Percentiles rank a stretch among this genome's conserved stretches.
These are phyloP conservation scores for Arthrocladium fulminans DNA, from an alignment of 2,329 filamentous ascomycete species.

Conservation along the genomic window DNA sequence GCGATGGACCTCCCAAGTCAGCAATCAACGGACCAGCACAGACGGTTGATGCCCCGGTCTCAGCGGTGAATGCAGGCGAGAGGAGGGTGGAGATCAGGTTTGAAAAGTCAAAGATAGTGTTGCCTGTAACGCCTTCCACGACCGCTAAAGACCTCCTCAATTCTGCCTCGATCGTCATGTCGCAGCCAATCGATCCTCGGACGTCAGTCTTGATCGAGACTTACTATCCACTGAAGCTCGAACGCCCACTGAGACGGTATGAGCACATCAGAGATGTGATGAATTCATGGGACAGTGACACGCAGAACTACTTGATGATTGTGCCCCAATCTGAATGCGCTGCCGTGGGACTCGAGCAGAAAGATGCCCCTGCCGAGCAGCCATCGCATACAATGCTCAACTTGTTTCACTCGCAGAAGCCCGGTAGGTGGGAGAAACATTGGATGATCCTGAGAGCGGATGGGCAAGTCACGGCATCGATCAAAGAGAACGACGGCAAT, in stretches of 20 bases:
- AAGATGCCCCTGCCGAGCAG: conserved; percentile 53
- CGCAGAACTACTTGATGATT: conserved; percentile 65
- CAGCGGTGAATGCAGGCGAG: conserved; percentile 71
- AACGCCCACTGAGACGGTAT: conserved; percentile 74
- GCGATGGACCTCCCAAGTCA: conserved; percentile 4
- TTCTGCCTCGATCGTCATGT: conserved; percentile 55
- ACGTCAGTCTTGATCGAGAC: conserved; percentile 67
- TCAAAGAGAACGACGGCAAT: conserved; percentile 54
- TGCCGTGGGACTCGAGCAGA: conserved; percentile 47
- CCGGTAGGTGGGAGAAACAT: conserved; percentile 82
- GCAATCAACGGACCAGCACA: neutral
- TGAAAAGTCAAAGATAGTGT: conserved; percentile 56
- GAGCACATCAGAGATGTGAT: conserved; percentile 79
- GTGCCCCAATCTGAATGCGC: conserved; percentile 42
- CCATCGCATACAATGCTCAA: conserved; percentile 60
- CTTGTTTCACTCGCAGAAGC: conserved; percentile 70
- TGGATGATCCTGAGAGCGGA: conserved; percentile 63
- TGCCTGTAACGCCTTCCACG: conserved; percentile 68
- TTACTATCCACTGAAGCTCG: conserved; percentile 66
- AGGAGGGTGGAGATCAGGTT: conserved; percentile 66
- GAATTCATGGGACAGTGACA: conserved; percentile 84
- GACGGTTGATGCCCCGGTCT: conserved; percentile 61
- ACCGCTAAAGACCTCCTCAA: conserved; percentile 64
- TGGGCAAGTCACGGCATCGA: conserved; percentile 63
- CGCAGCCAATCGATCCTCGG: conserved; percentile 54